These are phyloP conservation scores for Hordeum pubiflorum DNA, from an alignment of 202 grass and related monocot genomes.

Conservation along the genomic window DNA sequence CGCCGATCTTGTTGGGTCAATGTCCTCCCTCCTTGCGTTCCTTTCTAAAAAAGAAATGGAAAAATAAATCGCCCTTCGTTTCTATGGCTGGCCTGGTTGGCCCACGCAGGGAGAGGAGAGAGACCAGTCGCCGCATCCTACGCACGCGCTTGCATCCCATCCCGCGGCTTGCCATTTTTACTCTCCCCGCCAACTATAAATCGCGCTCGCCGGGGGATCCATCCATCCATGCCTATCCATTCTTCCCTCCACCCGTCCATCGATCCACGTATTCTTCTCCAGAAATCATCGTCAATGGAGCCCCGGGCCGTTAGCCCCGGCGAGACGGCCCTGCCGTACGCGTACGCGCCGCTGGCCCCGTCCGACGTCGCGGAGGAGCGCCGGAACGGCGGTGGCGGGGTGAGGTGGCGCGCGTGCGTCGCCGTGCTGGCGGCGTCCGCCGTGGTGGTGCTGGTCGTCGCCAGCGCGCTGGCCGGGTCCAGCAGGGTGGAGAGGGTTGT, in stretches of 20 bases:
- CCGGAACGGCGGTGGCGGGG: background rate
- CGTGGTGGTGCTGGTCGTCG: background rate
- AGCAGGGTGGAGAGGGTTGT: background rate
- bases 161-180: background rate
- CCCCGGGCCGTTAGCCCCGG: background rate
- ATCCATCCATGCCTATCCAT: background rate
- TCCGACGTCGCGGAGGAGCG: background rate
- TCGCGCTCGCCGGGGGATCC: background rate
- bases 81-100: too few relatives aligned
- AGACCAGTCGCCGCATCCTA: background rate
- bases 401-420: constrained; percentile 3
- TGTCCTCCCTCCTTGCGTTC: background rate
- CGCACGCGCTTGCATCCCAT: background rate
- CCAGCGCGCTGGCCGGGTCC: background rate
- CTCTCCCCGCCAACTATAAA: background rate
- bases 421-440: background rate
- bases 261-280: too few relatives aligned
- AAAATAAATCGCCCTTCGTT: background rate
- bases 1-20: background rate
- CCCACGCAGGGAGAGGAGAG: background rate
- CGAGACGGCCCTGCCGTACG: background rate
- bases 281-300: background rate
- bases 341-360: background rate
- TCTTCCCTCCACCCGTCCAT: background rate
- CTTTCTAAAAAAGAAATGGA: background rate